phyloP scores from a whole-genome alignment of 208 protist species.

The Trichomonas gallinae region DNA sequence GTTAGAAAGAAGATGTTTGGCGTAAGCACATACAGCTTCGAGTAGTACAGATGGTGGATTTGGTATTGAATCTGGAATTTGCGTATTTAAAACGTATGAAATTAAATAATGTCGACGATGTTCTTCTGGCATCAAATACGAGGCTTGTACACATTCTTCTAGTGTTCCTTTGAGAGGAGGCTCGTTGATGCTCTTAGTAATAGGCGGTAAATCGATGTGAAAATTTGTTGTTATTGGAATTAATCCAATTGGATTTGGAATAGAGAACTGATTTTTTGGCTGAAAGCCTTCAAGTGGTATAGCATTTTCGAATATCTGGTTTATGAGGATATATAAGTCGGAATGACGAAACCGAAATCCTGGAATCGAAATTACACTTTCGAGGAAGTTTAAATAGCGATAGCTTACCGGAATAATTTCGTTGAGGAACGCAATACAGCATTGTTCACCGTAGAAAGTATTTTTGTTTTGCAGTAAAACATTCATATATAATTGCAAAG shows the following conservation, averaged over 20 bases:
- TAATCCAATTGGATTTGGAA: not conserved
- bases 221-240: not conserved
- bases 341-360: not conserved
- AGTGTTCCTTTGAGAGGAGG: not conserved
- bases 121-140: not conserved
- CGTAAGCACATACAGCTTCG: not conserved
- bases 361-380: not conserved
- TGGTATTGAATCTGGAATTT: not conserved
- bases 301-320: not conserved
- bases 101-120: not conserved
- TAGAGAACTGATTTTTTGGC: not conserved
- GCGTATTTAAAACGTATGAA: not conserved
- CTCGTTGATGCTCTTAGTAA: not conserved
- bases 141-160: not conserved
- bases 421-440: not conserved
- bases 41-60: not conserved
- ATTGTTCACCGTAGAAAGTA: not conserved
- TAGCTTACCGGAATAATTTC: not conserved
- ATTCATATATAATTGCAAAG: not conserved
- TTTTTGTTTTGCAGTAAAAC: not conserved
- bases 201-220: not conserved
- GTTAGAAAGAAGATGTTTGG: not conserved
- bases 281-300: not conserved
- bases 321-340: not conserved
- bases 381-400: not conserved